A percentile compares a stretch with the other conserved stretches of the same genome.
phyloP scores from a whole-genome alignment of 495 filamentous ascomycete species.

The Apiosordaria backusii region DNA sequence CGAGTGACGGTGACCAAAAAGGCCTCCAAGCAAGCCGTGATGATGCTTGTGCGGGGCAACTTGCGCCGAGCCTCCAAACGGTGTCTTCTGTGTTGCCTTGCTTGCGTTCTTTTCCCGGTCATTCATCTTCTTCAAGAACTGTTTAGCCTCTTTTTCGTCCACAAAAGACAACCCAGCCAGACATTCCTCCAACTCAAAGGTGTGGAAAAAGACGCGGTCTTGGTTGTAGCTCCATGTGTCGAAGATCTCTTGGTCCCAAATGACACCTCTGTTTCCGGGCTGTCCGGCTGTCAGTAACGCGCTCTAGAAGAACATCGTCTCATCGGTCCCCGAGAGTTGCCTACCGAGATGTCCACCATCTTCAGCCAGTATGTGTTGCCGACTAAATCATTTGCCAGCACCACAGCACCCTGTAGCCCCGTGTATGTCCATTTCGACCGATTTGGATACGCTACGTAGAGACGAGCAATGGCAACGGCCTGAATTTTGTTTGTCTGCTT shows the following conservation, averaged over 20 bases:
- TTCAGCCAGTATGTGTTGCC: slow-evolving; percentile 97
- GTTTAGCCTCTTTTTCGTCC: slow-evolving; percentile 94
- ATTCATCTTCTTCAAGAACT: slow-evolving; percentile 91
- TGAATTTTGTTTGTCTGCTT: slow-evolving; percentile 94
- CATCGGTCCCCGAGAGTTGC: slow-evolving; percentile 27
- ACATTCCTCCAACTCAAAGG: slow-evolving; percentile 90
- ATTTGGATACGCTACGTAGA: slow-evolving; percentile 91
- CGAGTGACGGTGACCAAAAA: slow-evolving; percentile 68
- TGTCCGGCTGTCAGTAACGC: slow-evolving; percentile 36
- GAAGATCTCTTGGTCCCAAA: slow-evolving; percentile 98
- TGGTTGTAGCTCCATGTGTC: slow-evolving; percentile 92
- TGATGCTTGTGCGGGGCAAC: slow-evolving; percentile 40
- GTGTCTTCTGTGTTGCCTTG: slow-evolving; percentile 74
- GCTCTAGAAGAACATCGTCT: not conserved
- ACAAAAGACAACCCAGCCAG: slow-evolving; percentile 85
- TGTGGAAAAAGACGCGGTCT: slow-evolving; percentile 94
- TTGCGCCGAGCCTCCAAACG: slow-evolving; percentile 62
- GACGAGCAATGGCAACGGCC: slow-evolving; percentile 84
- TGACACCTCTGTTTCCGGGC: slow-evolving; percentile 79
- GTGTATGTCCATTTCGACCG: slow-evolving; percentile 87
- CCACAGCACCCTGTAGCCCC: slow-evolving; percentile 87
- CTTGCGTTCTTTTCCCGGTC: slow-evolving; percentile 90
- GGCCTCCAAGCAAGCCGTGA: slow-evolving; percentile 56
- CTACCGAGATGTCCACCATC: slow-evolving; percentile 89
- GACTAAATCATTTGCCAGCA: slow-evolving; percentile 88